These are phyloP conservation scores for Lanmaoa pseudosensibilis DNA, from an alignment of 768 basidiomycete species.

Conservation along the genomic window DNA sequence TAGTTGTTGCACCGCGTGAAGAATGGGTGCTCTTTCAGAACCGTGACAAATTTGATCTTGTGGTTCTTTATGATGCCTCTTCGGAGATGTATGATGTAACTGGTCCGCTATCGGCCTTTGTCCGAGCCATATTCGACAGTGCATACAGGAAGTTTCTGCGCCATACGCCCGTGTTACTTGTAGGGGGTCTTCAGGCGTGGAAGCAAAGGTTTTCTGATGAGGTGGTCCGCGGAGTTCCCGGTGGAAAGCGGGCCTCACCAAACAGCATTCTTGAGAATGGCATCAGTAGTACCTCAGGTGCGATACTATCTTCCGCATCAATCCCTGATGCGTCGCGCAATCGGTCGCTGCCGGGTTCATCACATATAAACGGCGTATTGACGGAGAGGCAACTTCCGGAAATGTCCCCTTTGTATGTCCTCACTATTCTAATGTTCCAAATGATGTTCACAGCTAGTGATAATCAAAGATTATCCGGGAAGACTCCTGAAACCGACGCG, in stretches of 20 bases:
- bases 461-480: constrained; percentile 18
- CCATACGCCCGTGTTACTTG: constrained; percentile 76
- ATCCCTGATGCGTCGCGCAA: constrained; percentile 14
- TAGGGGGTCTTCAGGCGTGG: constrained; percentile 88
- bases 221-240: constrained; percentile 29
- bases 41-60: constrained; percentile 84
- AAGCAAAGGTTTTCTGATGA: constrained; percentile 52
- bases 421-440: neutral
- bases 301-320: constrained; percentile 20
- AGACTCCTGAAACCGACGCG: constrained; percentile 11
- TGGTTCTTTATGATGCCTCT: constrained; percentile 78
- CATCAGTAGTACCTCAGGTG: constrained; percentile 29
- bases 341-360: constrained; percentile 8
- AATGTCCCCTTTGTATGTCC: constrained; percentile 21
- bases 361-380: constrained; percentile 19
- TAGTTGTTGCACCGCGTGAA: constrained; percentile 64
- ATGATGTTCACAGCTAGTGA: constrained; percentile 13
- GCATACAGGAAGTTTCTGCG: constrained; percentile 72
- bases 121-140: constrained; percentile 68
- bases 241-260: constrained; percentile 13
- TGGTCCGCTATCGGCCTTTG: constrained; percentile 58
- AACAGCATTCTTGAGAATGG: constrained; percentile 28
- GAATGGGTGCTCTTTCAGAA: constrained; percentile 79
- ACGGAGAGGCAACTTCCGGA: constrained; percentile 22
- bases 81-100: constrained; percentile 53